Base-by-base conservation (phyloP, 2,329 filamentous ascomycete genomes). In the Canariomyces notabilis region DNA sequence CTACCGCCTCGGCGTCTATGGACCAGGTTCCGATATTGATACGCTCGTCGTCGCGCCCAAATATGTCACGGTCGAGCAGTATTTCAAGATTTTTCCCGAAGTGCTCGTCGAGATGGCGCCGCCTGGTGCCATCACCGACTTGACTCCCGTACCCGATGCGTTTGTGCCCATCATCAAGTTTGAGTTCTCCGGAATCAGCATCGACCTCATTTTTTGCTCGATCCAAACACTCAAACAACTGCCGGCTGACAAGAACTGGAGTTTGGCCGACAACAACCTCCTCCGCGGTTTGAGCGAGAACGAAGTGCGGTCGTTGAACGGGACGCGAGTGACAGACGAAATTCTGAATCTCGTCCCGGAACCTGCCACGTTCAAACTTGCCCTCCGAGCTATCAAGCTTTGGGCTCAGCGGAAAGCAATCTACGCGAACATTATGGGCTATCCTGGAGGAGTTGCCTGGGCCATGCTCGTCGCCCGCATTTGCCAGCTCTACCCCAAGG, bases 81-180 rank as follows among this genome's bases (percentile, higher is more conserved):
- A 95, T 72, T 98, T 98, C 71, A 73, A 86, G 42, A 75, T 86
- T 58, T 96, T 96, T 58, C 90, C 90, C n/a, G 73, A 79, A 16
- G 71, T 94, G 38, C 79, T 98, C 39, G 72, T 84, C 57, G 76
- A 83, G 55, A 84, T 93, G 78, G 82, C 87, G 1, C 80, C 85
- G 7, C 71, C 80, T 31, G 86, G 83, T n/a, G 77, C 89, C 49
- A 88, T 97, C 57, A 85, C 86, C 50, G 88, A 94, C 62, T 75
- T 96, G 59, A 84, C 87, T 2, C 80, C 85, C 0, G 93, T 98
- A 31, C 84, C 84, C 38, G 91, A 95, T 60, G 89, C 91, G 4
- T 95, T 88, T 61, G 91, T 97, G 6, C 93, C 93, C 38, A 95
- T 98, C 64, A 97, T 98, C 72, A 97, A 96, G 65, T 87, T 97